These are phyloP conservation scores for Rutstroemia sydowiana DNA, from an alignment of 2,329 filamentous ascomycete species.

Conservation along the genomic window DNA sequence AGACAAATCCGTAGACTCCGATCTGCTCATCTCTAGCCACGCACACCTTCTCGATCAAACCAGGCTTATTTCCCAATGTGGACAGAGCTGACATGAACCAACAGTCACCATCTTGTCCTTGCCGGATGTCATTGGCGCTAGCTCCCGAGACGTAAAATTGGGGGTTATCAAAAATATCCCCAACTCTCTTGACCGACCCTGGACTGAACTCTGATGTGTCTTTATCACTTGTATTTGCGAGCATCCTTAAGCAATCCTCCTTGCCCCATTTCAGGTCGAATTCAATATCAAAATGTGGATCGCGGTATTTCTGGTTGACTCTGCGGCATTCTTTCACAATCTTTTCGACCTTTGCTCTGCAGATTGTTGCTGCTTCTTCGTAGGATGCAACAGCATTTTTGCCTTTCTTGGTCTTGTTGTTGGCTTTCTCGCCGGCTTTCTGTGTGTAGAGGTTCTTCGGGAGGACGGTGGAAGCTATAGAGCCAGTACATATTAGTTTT, in stretches of 20 bases:
- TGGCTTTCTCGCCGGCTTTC: conserved; percentile 48
- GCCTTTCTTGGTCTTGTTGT: conserved; percentile 45
- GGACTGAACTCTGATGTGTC: not conserved
- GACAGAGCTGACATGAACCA: conserved; percentile 80
- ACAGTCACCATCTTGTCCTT: conserved; percentile 74
- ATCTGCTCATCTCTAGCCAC: conserved; percentile 41
- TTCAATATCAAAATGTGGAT: conserved; percentile 83
- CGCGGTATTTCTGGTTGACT: conserved; percentile 78
- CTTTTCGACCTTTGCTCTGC: conserved; percentile 55
- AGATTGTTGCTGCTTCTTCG: conserved; percentile 63
- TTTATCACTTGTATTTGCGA: conserved; percentile 23
- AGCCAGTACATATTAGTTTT: not conserved
- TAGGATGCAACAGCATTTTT: conserved; percentile 60
- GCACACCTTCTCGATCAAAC: conserved; percentile 41
- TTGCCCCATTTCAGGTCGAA: conserved; percentile 58
- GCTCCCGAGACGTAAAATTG: conserved; percentile 71
- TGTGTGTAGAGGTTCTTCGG: conserved; percentile 61
- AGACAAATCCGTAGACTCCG: conserved; percentile 84
- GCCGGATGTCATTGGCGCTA: conserved; percentile 64
- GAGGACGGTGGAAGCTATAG: conserved; percentile 56
- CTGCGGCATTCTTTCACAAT: conserved; percentile 61
- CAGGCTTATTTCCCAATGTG: conserved; percentile 50
- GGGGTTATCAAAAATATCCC: conserved; percentile 69
- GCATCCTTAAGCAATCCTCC: conserved; percentile 42
- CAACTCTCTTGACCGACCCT: conserved; percentile 49